Conservation (phyloP, 805 yeast genomes). For the Hanseniaspora occidentalis region DNA sequence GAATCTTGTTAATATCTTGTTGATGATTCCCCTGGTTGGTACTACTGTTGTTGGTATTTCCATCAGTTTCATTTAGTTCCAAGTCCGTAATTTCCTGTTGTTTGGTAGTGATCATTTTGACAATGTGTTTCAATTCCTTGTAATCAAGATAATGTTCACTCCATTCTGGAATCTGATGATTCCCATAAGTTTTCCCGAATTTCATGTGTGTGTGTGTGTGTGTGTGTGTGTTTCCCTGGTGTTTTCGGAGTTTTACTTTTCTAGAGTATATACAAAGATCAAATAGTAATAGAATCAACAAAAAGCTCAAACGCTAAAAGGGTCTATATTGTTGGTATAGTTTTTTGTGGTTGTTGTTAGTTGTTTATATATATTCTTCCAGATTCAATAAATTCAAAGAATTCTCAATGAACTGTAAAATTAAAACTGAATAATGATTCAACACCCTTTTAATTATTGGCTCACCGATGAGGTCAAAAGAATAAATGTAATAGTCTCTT, state of each 20-base stretch:
- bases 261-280: no score
- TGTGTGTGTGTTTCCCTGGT: background rate
- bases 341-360: no score
- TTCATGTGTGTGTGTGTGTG: slow-evolving; percentile 35
- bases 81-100: slow-evolving; percentile 25
- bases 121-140: slow-evolving; percentile 68
- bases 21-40: slow-evolving; percentile 9
- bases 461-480: no score
- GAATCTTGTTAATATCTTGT: slow-evolving; percentile 7
- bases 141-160: slow-evolving; percentile 68
- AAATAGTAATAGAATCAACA: no score
- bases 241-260: background rate
- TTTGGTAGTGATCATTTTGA: slow-evolving; percentile 45
- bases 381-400: no score
- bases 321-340: no score
- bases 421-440: no score
- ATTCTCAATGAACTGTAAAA: no score
- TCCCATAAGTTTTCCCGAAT: slow-evolving; percentile 66
- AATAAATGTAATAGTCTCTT: no score
- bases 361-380: no score
- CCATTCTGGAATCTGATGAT: slow-evolving; percentile 96
- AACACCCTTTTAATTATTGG: no score
- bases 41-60: slow-evolving; percentile 9
- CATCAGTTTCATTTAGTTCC: slow-evolving; percentile 7
- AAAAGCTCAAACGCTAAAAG: no score